phyloP scores from a whole-genome alignment of 139 green algal genomes.

The Chlamydomonas sp. region DNA sequence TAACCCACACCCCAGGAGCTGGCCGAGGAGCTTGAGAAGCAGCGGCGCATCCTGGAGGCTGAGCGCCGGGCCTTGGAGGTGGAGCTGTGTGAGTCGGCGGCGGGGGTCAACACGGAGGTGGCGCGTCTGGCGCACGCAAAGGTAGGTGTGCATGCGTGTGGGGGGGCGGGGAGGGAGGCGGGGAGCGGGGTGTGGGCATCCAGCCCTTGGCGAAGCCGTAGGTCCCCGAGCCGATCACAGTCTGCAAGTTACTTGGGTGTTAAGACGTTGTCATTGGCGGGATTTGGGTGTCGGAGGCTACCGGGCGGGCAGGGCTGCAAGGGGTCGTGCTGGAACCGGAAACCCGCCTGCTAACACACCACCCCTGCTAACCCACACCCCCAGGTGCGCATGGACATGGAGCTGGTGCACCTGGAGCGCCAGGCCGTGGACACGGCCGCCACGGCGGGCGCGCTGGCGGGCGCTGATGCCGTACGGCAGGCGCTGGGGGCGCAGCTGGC shows the following conservation, averaged over 20 bases:
- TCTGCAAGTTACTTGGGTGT: too few species aligned
- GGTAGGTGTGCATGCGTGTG: not conserved
- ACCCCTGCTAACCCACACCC: not conserved
- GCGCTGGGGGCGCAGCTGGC: constrained; percentile 8
- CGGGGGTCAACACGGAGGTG: constrained; percentile 31
- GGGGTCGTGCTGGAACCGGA: too few species aligned
- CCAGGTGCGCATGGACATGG: constrained; percentile 41
- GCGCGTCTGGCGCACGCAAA: not conserved
- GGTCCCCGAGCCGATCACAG: too few species aligned
- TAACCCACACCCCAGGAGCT: not conserved
- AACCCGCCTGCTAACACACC: not conserved
- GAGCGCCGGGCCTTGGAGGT: constrained; percentile 29
- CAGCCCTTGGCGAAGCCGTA: too few species aligned
- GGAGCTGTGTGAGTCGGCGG: constrained; percentile 10
- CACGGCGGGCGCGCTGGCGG: not conserved
- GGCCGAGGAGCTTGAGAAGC: constrained; percentile 44
- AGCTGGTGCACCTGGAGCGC: constrained; percentile 20
- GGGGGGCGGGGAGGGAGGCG: not conserved
- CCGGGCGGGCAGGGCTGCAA: too few species aligned
- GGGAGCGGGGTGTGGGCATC: too few species aligned
- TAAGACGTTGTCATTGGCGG: too few species aligned
- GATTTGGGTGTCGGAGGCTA: too few species aligned
- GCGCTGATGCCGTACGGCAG: not conserved
- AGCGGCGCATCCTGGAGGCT: constrained; percentile 39
- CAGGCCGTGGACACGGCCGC: constrained; percentile 1